Percentiles rank a stretch among this genome's conserved stretches.
Conservation (phyloP, 2,329 filamentous ascomycete species). For the Pseudonectria foliicola region DNA sequence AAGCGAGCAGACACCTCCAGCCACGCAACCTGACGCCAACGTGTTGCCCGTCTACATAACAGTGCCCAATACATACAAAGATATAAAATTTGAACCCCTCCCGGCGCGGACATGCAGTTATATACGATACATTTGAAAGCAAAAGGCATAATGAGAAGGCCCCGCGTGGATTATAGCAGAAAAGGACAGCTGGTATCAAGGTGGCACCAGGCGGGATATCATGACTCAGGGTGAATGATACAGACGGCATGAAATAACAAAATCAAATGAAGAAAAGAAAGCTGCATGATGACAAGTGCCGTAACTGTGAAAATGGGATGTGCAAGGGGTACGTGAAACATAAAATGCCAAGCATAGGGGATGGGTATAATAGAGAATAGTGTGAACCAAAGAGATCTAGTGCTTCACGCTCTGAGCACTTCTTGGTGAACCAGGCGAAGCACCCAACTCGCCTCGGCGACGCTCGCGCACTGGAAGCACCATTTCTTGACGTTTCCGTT, state of each 20-base stretch:
- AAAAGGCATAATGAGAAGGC: no score
- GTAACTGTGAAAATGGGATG: conserved; percentile 5
- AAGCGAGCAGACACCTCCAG: no score
- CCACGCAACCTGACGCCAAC: no score
- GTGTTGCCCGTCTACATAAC: no score
- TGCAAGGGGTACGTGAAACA: background rate
- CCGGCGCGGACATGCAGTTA: no score
- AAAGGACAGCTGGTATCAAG: no score
- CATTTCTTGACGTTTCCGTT: conserved; percentile 53
- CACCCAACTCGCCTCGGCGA: conserved; percentile 48
- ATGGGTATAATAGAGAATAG: background rate
- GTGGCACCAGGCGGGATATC: no score
- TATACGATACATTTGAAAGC: no score
- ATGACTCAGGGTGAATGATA: no score
- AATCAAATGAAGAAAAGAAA: conserved; percentile 2
- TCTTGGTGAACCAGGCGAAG: conserved; percentile 50
- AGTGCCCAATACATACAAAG: no score
- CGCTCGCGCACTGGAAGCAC: conserved; percentile 54
- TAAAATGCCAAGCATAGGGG: background rate
- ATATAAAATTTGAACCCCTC: no score
- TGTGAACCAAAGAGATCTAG: background rate
- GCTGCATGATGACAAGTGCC: conserved; percentile 1
- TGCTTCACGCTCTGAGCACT: conserved; percentile 33
- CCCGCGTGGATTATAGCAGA: no score
- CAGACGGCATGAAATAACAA: background rate